Evolutionary conservation across 805 yeast genomes (phyloP), one percentile per base, ranked within the genome.

Genomic region (Soucietia sequanensis): DNA sequence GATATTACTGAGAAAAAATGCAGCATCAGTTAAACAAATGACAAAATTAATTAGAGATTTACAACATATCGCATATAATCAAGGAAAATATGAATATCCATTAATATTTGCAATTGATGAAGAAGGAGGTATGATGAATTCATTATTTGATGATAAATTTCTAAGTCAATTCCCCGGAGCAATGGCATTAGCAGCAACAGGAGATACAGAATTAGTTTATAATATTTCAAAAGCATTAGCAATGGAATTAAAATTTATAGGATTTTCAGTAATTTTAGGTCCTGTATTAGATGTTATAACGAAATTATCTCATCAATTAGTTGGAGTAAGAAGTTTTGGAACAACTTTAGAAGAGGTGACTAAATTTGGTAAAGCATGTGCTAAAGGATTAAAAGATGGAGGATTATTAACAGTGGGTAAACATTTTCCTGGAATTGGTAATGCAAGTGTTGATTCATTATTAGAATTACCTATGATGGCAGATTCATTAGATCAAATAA

Each of bases 371-470:
- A 48, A 56, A 21, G 78, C 76, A 2, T 72, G 72, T 41, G 72
- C 80, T 4, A 60, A 58, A 38, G 85, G 84, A 1, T 61, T 75
- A 29, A 62, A 63, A 34, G 75, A 66, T 28, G 81, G 79, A 9
- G 81, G 81, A 1, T 48, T 79, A 9, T 50, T 72, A 23, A 66
- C 76, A 2, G 71, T 78, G 38, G 84, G 81, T 0, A 79, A 79
- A 46, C 84, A 80, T 54, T 79, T 79, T 46, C 85, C 85, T 0
- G 85, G 85, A 1, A 76, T 76, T 34, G 84, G 84, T 3, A 72
- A 74, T 35, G 81, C 82, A 1, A 66, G 71, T 14, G 79, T 79
- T 5, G 81, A 78, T 47, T 68, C 78, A 3, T 54, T 76, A 24
- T 55, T 77, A 27, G 83, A 79, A 38, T 50, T 78, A 20, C 83